A percentile compares a stretch with the other conserved stretches of the same genome.
Conservation (phyloP, 2,329 filamentous ascomycete species). For the Balansia obtecta region DNA sequence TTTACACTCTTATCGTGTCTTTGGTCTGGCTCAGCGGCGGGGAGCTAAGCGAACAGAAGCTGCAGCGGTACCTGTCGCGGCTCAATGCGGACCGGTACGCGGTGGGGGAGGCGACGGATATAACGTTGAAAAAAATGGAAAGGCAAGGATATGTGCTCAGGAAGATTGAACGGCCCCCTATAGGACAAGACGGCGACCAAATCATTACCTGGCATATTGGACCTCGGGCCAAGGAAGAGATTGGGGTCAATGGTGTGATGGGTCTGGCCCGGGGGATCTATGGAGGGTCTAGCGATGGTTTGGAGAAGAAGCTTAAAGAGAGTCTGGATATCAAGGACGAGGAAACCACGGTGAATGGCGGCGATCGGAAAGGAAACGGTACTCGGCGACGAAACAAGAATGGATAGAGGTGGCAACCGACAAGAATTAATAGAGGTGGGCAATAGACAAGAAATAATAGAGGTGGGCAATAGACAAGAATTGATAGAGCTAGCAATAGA, state of each 20-base stretch:
- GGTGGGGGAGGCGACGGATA: conserved; percentile 63
- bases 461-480: too few species aligned
- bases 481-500: too few species aligned
- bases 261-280: conserved; percentile 54
- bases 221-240: conserved; percentile 72
- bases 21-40: conserved; percentile 67
- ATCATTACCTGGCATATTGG: conserved; percentile 74
- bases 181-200: conserved; percentile 53
- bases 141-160: conserved; percentile 76
- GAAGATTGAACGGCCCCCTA: conserved; percentile 48
- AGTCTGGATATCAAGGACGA: conserved; percentile 43
- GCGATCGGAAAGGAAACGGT: conserved; percentile 6
- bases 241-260: conserved; percentile 64
- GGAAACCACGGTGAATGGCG: conserved; percentile 14
- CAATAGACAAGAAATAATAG: too few species aligned
- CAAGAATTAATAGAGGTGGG: too few species aligned
- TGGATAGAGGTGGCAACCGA: too few species aligned
- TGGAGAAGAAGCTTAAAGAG: conserved; percentile 46
- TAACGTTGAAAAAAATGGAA: conserved; percentile 60
- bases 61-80: conserved; percentile 62
- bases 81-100: conserved; percentile 66
- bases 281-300: conserved; percentile 37
- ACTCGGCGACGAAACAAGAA: not conserved
- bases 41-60: conserved; percentile 61
- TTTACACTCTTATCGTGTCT: conserved; percentile 71